These are phyloP conservation scores for Medicago truncatula DNA, from an alignment of 306 rosid species.

Conservation along the genomic window DNA sequence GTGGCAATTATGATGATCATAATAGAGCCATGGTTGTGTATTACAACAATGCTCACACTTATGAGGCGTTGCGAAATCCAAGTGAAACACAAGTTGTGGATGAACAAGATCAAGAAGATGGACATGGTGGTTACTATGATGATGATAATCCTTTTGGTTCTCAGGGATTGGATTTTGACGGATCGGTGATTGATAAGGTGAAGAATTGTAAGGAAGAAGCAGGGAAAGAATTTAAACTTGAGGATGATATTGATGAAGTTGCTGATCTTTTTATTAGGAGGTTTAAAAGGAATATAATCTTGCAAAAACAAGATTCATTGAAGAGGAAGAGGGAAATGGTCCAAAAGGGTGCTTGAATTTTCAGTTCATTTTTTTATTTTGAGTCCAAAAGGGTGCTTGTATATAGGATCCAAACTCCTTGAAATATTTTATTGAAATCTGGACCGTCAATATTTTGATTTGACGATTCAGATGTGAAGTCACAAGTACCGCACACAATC, in stretches of 20 bases:
- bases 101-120: slow-evolving; percentile 8
- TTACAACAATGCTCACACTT: slow-evolving; percentile 42
- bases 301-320: slow-evolving; percentile 80
- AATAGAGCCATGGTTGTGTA: slow-evolving; percentile 57
- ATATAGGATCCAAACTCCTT: not conserved
- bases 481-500: not conserved
- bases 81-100: slow-evolving; percentile 33
- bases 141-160: slow-evolving; percentile 63
- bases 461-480: not conserved
- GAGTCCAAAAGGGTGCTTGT: slow-evolving; percentile 51
- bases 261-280: slow-evolving; percentile 78
- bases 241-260: slow-evolving; percentile 79
- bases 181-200: slow-evolving; percentile 80
- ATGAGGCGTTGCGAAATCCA: slow-evolving; percentile 45
- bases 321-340: slow-evolving; percentile 66
- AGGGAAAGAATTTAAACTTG: slow-evolving; percentile 77
- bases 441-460: not conserved
- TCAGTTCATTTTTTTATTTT: too few relatives aligned
- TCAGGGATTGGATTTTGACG: slow-evolving; percentile 61
- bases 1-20: not conserved
- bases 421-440: too few relatives aligned
- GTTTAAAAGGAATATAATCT: slow-evolving; percentile 69
- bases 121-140: slow-evolving; percentile 5
- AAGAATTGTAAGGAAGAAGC: slow-evolving; percentile 70
- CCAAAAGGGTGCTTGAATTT: slow-evolving; percentile 49